These are phyloP conservation scores for Daldinia sp. DNA, from an alignment of 2,329 filamentous ascomycete genomes.

Conservation along the genomic window DNA sequence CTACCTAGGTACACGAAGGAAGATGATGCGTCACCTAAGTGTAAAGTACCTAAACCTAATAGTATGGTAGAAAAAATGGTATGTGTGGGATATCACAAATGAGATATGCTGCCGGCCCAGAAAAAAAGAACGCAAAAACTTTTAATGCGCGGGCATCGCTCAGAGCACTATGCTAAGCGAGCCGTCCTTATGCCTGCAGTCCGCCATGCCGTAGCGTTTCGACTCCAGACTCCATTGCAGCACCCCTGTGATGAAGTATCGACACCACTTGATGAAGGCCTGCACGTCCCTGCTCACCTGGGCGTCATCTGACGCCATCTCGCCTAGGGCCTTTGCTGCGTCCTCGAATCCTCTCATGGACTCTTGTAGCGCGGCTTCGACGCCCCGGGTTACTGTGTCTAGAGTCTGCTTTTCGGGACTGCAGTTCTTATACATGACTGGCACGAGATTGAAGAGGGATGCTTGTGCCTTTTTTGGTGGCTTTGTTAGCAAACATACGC, in stretches of 20 bases:
- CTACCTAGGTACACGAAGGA: too few relatives aligned
- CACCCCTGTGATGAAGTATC: conserved; percentile 49
- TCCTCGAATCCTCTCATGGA: conserved; percentile 44
- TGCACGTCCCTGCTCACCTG: conserved; percentile 42
- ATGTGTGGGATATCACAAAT: too few relatives aligned
- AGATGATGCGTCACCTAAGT: too few relatives aligned
- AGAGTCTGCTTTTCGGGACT: conserved; percentile 43
- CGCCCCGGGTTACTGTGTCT: conserved; percentile 36
- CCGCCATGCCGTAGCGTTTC: conserved; percentile 47
- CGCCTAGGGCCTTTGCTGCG: conserved; percentile 36
- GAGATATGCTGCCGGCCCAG: too few relatives aligned
- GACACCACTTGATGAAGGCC: conserved; percentile 47
- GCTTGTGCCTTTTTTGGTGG: conserved; percentile 40
- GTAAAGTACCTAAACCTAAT: too few relatives aligned
- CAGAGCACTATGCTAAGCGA: conserved; percentile 45
- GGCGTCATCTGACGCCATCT: conserved; percentile 34
- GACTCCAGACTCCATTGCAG: conserved; percentile 49
- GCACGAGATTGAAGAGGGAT: conserved; percentile 47
- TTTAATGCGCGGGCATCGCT: background rate
- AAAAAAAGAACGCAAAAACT: background rate
- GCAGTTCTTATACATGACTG: conserved; percentile 47
- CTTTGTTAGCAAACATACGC: conserved; percentile 17
- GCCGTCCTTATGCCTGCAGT: conserved; percentile 45
- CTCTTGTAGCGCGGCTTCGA: conserved; percentile 37
- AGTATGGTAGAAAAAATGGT: too few relatives aligned